Conservation (phyloP, 2,329 filamentous ascomycete species). For the Cladophialophora chaetospira region DNA sequence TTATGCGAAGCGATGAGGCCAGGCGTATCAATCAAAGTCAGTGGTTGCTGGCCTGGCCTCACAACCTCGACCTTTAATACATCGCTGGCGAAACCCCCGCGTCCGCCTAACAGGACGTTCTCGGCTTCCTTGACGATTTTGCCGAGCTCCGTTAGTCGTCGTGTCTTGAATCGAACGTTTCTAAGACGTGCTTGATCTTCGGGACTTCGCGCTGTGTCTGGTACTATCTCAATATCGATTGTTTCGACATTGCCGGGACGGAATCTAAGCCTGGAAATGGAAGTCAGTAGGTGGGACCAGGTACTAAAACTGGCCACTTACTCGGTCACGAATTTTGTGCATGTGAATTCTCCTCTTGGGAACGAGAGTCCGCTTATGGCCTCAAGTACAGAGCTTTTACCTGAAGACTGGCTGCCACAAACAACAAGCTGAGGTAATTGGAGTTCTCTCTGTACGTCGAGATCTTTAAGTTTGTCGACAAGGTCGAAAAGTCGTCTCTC, state of each 20-base stretch:
- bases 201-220: conserved; percentile 2
- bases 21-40: conserved; percentile 60
- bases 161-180: conserved; percentile 21
- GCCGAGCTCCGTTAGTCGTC: conserved; percentile 33
- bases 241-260: conserved; percentile 11
- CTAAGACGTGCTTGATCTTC: conserved; percentile 19
- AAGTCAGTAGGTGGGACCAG: background rate
- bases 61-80: conserved; percentile 32
- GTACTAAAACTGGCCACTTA: conserved; percentile 47
- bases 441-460: conserved; percentile 45
- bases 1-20: conserved; percentile 55
- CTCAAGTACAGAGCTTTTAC: conserved; percentile 64
- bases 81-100: conserved; percentile 40
- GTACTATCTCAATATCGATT: conserved; percentile 10
- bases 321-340: conserved; percentile 64
- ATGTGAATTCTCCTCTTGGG: conserved; percentile 61
- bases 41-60: conserved; percentile 41
- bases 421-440: conserved; percentile 64
- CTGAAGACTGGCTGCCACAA: conserved; percentile 65
- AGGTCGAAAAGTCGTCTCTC: conserved; percentile 10
- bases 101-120: conserved; percentile 2
- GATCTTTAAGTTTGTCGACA: conserved; percentile 35
- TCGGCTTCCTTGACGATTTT: conserved; percentile 12
- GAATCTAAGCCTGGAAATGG: conserved; percentile 13
- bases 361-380: conserved; percentile 65